phyloP scores from a whole-genome alignment of 164 flowering plant species.

The Stephania yunnanensis region DNA sequence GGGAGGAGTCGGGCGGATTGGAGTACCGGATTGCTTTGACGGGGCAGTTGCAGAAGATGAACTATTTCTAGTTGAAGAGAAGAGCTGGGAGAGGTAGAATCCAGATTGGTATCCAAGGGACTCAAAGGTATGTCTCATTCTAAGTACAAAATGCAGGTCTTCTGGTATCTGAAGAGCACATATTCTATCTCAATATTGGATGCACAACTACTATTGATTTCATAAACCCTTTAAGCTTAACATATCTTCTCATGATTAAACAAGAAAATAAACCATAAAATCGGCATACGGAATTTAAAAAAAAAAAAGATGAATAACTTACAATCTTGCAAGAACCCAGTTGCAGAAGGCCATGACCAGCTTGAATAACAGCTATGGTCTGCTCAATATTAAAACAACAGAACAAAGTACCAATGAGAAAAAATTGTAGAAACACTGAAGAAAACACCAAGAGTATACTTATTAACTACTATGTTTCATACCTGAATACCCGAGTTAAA shows the following conservation, averaged over 20 bases:
- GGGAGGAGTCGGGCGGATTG: constrained; percentile 54
- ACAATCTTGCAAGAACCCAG: constrained; percentile 98
- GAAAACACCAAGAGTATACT: not conserved
- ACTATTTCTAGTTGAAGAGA: constrained; percentile 58
- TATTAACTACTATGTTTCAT: not conserved
- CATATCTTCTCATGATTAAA: not conserved
- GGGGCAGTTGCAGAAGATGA: constrained; percentile 48
- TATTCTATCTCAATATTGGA: constrained; percentile 1
- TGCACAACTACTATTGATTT: not conserved
- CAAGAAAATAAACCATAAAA: not conserved
- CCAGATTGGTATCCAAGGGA: constrained; percentile 97
- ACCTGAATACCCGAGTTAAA: constrained; percentile 99
- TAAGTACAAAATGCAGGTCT: constrained; percentile 92
- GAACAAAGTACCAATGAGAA: not conserved
- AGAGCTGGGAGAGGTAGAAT: constrained; percentile 86
- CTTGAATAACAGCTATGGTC: constrained; percentile 99
- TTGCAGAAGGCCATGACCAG: constrained; percentile 98
- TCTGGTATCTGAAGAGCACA: constrained; percentile 66
- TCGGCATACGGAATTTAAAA: not conserved
- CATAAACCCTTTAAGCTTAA: not conserved
- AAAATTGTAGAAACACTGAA: constrained; percentile 9
- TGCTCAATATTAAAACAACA: constrained; percentile 23
- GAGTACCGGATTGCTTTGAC: constrained; percentile 45
- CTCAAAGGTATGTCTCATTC: constrained; percentile 98
- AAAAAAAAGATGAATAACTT: constrained; percentile 26